A percentile compares a stretch with the other conserved stretches of the same genome.
Evolutionary conservation across 805 yeast species (phyloP).

Genomic region (Yarrowia osloensis): DNA sequence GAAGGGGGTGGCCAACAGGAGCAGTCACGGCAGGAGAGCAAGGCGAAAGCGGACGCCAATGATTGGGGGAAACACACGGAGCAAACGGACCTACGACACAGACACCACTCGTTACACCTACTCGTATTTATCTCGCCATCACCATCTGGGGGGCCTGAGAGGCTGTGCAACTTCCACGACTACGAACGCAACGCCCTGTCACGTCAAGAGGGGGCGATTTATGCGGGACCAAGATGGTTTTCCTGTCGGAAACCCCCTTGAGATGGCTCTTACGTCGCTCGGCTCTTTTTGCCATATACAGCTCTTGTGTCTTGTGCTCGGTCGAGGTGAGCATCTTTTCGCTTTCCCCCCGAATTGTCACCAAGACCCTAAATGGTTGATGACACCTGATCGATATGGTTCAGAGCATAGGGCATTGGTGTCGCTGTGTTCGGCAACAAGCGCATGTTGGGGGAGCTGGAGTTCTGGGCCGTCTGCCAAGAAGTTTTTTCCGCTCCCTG

Average conservation of each 20-base stretch:
- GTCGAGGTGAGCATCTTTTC: background rate
- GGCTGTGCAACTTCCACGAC: background rate
- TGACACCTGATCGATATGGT: background rate
- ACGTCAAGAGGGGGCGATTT: background rate
- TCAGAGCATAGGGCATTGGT: constrained; percentile 7
- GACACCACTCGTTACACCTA: background rate
- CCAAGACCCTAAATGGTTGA: background rate
- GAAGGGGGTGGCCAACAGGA: constrained; percentile 11
- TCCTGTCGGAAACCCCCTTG: too few species aligned
- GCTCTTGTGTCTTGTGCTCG: background rate
- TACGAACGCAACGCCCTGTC: background rate
- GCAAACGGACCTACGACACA: background rate
- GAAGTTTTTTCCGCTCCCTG: background rate
- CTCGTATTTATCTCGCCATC: background rate
- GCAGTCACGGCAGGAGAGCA: background rate
- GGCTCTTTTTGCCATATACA: background rate
- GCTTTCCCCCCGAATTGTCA: background rate
- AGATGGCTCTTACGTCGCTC: background rate
- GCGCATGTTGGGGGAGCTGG: background rate
- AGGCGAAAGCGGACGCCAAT: background rate
- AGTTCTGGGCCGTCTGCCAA: background rate
- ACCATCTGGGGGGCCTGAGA: background rate
- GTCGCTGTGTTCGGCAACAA: constrained; percentile 15
- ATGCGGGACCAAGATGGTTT: background rate
- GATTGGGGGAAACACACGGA: background rate